A percentile compares a stretch with the other conserved stretches of the same genome.
Evolutionary conservation across 495 filamentous ascomycete genomes (phyloP).

Genomic region (Trypethelium eluteriae): DNA sequence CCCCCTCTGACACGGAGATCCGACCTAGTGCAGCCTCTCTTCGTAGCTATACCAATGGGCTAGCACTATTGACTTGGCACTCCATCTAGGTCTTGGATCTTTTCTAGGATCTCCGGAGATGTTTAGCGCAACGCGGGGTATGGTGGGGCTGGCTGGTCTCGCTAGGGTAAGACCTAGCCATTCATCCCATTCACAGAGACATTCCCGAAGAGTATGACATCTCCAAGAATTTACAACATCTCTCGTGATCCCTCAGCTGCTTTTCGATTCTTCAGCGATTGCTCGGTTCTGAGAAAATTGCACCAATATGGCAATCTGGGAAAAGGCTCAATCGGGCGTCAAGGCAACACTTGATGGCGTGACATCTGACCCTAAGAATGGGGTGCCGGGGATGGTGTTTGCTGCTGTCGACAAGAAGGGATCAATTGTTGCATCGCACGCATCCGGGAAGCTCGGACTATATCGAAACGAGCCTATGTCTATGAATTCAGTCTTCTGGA

Average conservation of each 20-base stretch:
- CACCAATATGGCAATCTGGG: not conserved
- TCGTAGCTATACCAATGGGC: no score
- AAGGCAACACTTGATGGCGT: slow-evolving; percentile 25
- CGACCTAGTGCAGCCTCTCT: no score
- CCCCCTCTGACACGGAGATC: no score
- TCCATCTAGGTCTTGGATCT: no score
- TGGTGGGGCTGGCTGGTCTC: no score
- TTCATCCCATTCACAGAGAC: no score
- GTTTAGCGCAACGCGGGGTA: no score
- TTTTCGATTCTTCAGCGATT: not conserved
- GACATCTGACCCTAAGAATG: slow-evolving; percentile 31
- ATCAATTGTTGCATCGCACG: slow-evolving; percentile 41
- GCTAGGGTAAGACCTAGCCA: no score
- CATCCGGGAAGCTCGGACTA: slow-evolving; percentile 41
- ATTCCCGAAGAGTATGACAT: no score
- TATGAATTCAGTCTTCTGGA: slow-evolving; percentile 49
- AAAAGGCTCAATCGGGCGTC: slow-evolving; percentile 23
- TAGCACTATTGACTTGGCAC: no score
- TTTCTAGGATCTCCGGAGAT: no score
- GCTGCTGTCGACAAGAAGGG: slow-evolving; percentile 45
- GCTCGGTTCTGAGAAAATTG: not conserved
- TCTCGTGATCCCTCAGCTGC: not conserved
- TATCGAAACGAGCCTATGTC: slow-evolving; percentile 41
- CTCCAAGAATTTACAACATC: not conserved
- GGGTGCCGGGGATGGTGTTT: slow-evolving; percentile 43